Percentiles rank a stretch among this genome's conserved stretches.
Evolutionary conservation across 2,329 filamentous ascomycete species (phyloP).

Genomic region (Myriangium duriaei): DNA sequence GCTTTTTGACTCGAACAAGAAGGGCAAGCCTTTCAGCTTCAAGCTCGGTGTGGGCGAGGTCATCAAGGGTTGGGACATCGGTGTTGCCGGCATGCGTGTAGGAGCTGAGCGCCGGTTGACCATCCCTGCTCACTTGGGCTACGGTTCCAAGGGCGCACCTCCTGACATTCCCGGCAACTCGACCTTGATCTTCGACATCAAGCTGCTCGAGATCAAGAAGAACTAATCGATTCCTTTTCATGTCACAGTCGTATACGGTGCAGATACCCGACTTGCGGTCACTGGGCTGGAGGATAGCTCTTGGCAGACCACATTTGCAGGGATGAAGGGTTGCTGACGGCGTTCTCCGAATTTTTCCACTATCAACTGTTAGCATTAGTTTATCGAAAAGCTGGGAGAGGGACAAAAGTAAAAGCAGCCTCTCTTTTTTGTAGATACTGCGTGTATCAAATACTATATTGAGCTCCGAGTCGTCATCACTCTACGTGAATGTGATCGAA

Average conservation of each 20-base stretch:
- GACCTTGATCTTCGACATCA: constrained; percentile 73
- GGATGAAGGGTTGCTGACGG: constrained; percentile 13
- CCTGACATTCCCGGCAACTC: constrained; percentile 88
- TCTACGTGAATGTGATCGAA: too few relatives aligned
- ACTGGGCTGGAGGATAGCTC: not conserved
- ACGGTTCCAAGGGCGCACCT: constrained; percentile 63
- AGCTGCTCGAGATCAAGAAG: constrained; percentile 38
- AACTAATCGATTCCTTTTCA: constrained; percentile 14
- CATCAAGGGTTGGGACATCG: constrained; percentile 98
- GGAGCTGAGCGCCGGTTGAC: constrained; percentile 88
- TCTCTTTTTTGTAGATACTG: not conserved
- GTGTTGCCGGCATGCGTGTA: constrained; percentile 80
- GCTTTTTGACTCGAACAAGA: constrained; percentile 97
- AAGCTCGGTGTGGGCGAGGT: constrained; percentile 90
- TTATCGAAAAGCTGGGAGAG: not conserved
- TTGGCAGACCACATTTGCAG: constrained; percentile 11
- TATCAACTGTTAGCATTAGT: not conserved
- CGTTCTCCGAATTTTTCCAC: constrained; percentile 1
- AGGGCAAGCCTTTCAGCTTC: constrained; percentile 94
- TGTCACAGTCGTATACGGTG: not conserved
- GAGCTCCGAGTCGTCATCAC: too few relatives aligned
- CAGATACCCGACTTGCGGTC: constrained; percentile 16
- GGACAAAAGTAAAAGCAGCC: not conserved
- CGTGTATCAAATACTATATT: not conserved
- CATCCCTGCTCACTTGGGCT: constrained; percentile 76